Conservation (phyloP, 768 basidiomycete species). For the Phaeotremella fagi region DNA sequence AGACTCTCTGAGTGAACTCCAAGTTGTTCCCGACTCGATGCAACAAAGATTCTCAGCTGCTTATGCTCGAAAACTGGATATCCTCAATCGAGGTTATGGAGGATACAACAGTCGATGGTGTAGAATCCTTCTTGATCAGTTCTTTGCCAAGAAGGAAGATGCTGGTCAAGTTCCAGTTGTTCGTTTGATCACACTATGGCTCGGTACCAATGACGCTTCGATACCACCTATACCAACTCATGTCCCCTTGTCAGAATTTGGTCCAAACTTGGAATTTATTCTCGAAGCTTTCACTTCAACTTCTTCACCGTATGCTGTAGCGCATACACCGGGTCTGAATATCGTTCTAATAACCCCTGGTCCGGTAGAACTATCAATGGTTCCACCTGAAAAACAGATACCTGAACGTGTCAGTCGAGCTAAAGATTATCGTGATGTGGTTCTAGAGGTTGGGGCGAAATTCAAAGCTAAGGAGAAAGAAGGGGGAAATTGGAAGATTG, state of each 20-base stretch:
- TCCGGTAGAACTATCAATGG: not conserved
- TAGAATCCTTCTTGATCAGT: not conserved
- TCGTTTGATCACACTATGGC: conserved; percentile 8
- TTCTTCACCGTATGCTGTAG: conserved; percentile 1
- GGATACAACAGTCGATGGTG: conserved; percentile 1
- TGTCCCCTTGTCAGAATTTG: not conserved
- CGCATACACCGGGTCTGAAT: conserved; percentile 4
- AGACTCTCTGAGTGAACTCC: conserved; percentile 3
- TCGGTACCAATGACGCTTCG: conserved; percentile 11
- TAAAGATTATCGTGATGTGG: conserved; percentile 11
- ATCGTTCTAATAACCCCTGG: conserved; percentile 24
- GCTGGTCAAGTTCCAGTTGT: not conserved
- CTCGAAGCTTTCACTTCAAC: conserved; percentile 4
- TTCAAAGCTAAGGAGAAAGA: not conserved
- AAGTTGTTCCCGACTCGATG: not conserved
- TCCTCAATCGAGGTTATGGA: conserved; percentile 6
- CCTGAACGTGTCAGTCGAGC: not conserved
- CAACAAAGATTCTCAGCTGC: conserved; percentile 3
- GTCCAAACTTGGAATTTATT: conserved; percentile 3
- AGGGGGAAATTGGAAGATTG: not conserved
- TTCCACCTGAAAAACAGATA: not conserved
- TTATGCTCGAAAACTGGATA: conserved; percentile 7
- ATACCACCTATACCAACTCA: not conserved
- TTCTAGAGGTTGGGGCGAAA: conserved; percentile 2
- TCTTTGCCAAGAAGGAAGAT: conserved; percentile 2